Evolutionary conservation across 306 rosid species (phyloP).

Genomic region (Phaseolus lunatus): DNA sequence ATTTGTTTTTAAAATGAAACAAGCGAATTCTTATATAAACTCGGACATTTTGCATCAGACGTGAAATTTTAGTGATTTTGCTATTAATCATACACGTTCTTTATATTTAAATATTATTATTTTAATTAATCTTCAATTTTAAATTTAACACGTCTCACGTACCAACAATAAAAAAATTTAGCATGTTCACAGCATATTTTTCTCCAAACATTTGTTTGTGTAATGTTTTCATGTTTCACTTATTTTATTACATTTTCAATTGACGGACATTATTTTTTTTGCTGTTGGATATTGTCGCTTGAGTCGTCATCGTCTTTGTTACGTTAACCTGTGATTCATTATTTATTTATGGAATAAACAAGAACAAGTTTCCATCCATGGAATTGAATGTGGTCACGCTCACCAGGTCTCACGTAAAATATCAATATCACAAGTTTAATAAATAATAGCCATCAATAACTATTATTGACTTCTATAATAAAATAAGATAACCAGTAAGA

Average conservation of each 20-base stretch:
- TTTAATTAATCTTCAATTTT: no score
- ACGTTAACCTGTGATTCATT: neutral
- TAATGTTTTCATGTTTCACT: neutral
- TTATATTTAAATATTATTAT: no score
- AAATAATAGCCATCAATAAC: neutral
- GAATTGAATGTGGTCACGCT: neutral
- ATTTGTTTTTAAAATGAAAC: no score
- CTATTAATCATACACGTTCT: no score
- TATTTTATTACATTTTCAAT: neutral
- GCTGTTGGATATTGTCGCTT: no score
- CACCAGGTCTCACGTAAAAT: neutral
- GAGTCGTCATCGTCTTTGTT: neutral
- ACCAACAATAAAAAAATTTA: no score
- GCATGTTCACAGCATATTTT: neutral
- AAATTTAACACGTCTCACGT: no score
- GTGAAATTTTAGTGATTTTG: no score
- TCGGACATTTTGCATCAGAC: no score
- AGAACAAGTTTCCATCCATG: neutral
- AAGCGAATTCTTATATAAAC: no score
- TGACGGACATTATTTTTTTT: neutral
- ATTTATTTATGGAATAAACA: neutral
- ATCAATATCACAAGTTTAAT: neutral
- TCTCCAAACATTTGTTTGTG: neutral
- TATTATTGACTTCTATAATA: neutral
- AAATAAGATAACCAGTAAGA: neutral